Base-by-base conservation (phyloP, 768 basidiomycete species). In the Suillus sp. region DNA sequence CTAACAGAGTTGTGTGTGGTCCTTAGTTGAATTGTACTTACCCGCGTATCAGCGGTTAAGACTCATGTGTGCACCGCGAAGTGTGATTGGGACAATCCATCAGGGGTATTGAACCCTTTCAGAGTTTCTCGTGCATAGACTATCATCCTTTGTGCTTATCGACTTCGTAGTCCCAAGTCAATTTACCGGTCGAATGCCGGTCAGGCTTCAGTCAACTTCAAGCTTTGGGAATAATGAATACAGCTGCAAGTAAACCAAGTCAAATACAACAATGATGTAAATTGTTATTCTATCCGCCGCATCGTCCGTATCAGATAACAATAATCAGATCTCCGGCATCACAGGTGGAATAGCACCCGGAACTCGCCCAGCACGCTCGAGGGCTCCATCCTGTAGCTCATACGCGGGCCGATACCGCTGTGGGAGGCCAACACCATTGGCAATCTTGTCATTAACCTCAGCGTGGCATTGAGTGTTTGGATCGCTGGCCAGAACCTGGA, bases 391-490 rank as follows among this genome's bases (percentile, higher is more conserved):
- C 38, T 78, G 69, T 1, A 96, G 81, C 77, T 93, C 89, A 76
- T 93, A 91, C 1, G 95, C 94, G 1, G 94, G 94, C 34, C 81
- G 80, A 71, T 91, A 96, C 30, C 77, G 79, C 45, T 75, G 65
- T 51, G 67, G 61, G 45, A 56, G 61, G 4, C 25, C 50, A 42
- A 54, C 54, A 14, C 27, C n/a, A 27, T 62, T 64, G 34, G 32
- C 42, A 18, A 48, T 35, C 7, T 40, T 64, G 30, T 63, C 62
- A 40, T 61, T 57, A 34, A 48, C 34, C 27, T 57, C 56, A 11
- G 18, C 25, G 3, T 40, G 27, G 27, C 56, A 57, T 57, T 57
- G 56, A 40, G 56, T 40, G 11, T 30, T 57, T 27, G 56, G 56
- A 40, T 57, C 38, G 13, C 20, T 57, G 4, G 18, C 38, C 18